Conservation (phyloP, 106 monocot genomes). For the Cymbidium sinense region DNA sequence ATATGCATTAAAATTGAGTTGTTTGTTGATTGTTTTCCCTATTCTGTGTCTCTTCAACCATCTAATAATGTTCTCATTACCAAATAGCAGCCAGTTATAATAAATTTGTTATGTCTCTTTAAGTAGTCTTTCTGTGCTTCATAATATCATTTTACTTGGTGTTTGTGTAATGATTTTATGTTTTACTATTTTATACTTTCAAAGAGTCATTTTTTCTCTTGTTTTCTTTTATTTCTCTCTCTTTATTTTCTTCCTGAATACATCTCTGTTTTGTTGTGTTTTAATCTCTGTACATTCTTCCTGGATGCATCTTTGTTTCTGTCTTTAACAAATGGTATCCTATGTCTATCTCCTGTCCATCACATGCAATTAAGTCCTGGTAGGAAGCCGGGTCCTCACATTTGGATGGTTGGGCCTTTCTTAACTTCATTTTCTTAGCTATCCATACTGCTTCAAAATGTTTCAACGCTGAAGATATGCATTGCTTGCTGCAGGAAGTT, state of each 20-base stretch:
- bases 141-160: background rate
- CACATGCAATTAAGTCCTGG: background rate
- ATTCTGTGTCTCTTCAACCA: background rate
- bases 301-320: background rate
- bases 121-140: background rate
- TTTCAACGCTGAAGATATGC: background rate
- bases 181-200: background rate
- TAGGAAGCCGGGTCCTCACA: background rate
- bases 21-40: background rate
- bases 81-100: background rate
- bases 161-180: background rate
- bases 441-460: background rate
- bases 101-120: background rate
- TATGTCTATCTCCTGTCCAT: background rate
- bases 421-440: background rate
- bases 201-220: background rate
- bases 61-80: background rate
- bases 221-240: background rate
- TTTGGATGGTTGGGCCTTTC: background rate
- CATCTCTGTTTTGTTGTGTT: background rate
- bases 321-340: background rate
- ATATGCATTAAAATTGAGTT: background rate
- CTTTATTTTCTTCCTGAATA: background rate
- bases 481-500: background rate
- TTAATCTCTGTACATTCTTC: background rate